Evolutionary conservation across 1,284 basidiomycete species (phyloP), one percentile per base, ranked within the genome.

Genomic region (Phellopilus nigrolimitatus): DNA sequence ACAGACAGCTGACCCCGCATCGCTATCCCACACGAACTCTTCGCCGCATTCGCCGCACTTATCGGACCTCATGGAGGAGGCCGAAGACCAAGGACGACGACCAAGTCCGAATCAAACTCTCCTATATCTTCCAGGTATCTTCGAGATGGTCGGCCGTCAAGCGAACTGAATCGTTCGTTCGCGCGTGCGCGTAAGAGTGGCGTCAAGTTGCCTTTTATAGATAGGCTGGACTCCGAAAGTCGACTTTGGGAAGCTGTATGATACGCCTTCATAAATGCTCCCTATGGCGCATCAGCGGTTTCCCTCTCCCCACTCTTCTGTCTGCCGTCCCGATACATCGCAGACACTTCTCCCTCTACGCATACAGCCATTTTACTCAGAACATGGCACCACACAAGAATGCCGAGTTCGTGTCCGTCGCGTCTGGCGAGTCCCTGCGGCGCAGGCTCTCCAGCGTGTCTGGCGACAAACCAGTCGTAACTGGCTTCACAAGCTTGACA

Each of bases 371-470:
- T 17, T 31, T 8, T 30, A 46, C 9, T 37, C 27, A 19, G 6
- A 53, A 10, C 30, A 52, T 52, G 54, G 31, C 50, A 30, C 28
- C 25, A 13, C 36, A 33, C 28, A 40, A 41, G 21, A 49, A 47
- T 12, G 51, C 46, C 10, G 30, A 53, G 39, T 89, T 89, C 62
- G 62, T 78, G 61, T 87, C 84, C 36, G 76, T 55, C 81, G 56
- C 78, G 15, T 84, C 84, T 36, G n/a, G n/a, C n/a, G 71, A 72
- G 47, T 79, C 75, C 49, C 72, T 79, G 54, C 73, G 81, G 53
- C 78, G 83, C 67, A 79, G 87, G 59, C 82, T 86, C 37, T 85
- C 83, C 60, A 77, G 68, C 62, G 68, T 76, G 41, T 61, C 71
- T 12, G 70, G 66, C 34, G 67, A 71, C 58, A 73, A 69, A 61